Percentiles rank a stretch among this genome's conserved stretches.
Evolutionary conservation across 306 rosid species (phyloP).

Genomic region (Pterocarpus santalinus): DNA sequence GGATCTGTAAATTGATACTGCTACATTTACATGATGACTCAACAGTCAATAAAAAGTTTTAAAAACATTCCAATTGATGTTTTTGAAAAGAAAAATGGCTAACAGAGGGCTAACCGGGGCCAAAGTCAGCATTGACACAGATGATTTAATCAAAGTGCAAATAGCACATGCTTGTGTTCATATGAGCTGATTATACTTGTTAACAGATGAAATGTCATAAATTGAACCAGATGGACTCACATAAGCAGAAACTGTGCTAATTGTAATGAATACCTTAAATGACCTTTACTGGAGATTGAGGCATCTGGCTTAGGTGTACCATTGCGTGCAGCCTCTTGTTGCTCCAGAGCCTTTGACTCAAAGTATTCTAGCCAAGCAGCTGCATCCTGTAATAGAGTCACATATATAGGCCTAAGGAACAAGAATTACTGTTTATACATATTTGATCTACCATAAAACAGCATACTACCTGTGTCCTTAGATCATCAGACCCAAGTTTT

Average conservation of each 20-base stretch:
- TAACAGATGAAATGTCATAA: constrained; percentile 11
- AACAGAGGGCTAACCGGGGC: background rate
- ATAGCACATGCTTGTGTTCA: background rate
- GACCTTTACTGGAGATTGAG: constrained; percentile 99
- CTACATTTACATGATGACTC: background rate
- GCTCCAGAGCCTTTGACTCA: constrained; percentile 98
- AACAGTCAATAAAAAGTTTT: constrained; percentile 22
- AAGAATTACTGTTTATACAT: background rate
- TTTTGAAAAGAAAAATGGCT: background rate
- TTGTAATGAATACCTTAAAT: constrained; percentile 71
- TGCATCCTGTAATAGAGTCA: constrained; percentile 77
- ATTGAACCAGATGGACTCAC: constrained; percentile 28
- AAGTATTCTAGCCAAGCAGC: constrained; percentile 99
- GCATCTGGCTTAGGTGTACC: constrained; percentile 99
- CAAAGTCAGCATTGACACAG: background rate
- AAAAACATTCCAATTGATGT: constrained; percentile 7
- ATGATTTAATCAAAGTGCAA: constrained; percentile 31
- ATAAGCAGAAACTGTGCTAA: constrained; percentile 23
- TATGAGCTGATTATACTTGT: constrained; percentile 3
- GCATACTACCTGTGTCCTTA: constrained; percentile 84
- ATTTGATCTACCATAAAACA: constrained; percentile 27
- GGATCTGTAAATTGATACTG: background rate
- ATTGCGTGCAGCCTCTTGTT: constrained; percentile 97
- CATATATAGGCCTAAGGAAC: constrained; percentile 28
- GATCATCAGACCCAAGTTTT: constrained; percentile 94